Conservation (phyloP, 805 yeast species). For the Candida alai region DNA sequence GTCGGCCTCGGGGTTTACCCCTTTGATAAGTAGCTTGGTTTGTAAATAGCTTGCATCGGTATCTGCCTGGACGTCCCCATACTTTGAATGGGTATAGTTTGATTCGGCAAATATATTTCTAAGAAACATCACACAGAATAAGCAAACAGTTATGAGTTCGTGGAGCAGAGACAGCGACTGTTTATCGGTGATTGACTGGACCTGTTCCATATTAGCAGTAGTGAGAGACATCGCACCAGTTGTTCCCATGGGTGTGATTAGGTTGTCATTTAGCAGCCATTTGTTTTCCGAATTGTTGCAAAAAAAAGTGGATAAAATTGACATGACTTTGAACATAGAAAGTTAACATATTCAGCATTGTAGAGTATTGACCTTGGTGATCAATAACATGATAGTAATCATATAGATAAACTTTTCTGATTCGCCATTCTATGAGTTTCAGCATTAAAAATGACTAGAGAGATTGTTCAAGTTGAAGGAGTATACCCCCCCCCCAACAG, state of each 20-base stretch:
- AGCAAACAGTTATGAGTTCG: conserved; percentile 47
- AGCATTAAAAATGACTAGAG: too few species aligned
- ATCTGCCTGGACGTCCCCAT: conserved; percentile 16
- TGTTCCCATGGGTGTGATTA: conserved; percentile 1
- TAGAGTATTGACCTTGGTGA: too few species aligned
- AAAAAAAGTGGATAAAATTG: too few species aligned
- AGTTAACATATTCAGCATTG: too few species aligned
- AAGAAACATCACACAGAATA: conserved; percentile 55
- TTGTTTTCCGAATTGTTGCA: conserved; percentile 6
- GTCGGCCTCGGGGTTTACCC: conserved; percentile 46
- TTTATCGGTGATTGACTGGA: background rate
- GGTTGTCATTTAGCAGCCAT: background rate
- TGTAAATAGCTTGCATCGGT: conserved; percentile 20
- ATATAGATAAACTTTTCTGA: too few species aligned
- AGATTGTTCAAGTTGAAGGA: too few species aligned
- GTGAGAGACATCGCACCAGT: background rate
- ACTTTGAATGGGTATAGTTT: conserved; percentile 46
- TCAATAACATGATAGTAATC: too few species aligned
- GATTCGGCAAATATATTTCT: conserved; percentile 57
- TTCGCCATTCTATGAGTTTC: too few species aligned
- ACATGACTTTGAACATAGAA: too few species aligned
- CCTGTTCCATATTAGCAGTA: too few species aligned
- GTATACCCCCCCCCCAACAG: too few species aligned
- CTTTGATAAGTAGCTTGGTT: conserved; percentile 46
- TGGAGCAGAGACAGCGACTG: conserved; percentile 29